These are phyloP conservation scores for Cladosporium velox DNA, from an alignment of 2,329 filamentous ascomycete genomes.

Conservation along the genomic window DNA sequence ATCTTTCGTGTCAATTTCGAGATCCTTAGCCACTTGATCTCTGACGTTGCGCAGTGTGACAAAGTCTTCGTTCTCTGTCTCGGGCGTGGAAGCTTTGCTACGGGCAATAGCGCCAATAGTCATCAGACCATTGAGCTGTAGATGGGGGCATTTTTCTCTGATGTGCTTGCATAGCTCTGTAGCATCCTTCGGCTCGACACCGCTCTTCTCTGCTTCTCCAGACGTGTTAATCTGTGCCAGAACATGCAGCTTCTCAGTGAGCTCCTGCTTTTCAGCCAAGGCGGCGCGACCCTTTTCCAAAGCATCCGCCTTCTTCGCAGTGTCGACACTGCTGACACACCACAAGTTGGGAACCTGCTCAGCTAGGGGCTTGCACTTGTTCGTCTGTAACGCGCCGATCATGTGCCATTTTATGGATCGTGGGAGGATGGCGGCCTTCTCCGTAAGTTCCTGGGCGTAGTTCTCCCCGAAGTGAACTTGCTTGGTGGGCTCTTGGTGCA, in stretches of 20 bases:
- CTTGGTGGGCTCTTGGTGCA: slow-evolving; percentile 61
- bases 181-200: slow-evolving; percentile 67
- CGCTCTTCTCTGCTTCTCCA: slow-evolving; percentile 82
- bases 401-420: slow-evolving; percentile 86
- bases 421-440: slow-evolving; percentile 82
- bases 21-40: slow-evolving; percentile 66
- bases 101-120: slow-evolving; percentile 94
- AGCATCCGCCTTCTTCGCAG: slow-evolving; percentile 79
- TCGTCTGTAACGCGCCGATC: slow-evolving; percentile 90
- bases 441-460: slow-evolving; percentile 76
- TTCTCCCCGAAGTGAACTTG: slow-evolving; percentile 89
- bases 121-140: slow-evolving; percentile 84
- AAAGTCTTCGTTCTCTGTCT: slow-evolving; percentile 93
- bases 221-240: slow-evolving; percentile 97
- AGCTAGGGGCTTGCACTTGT: slow-evolving; percentile 86
- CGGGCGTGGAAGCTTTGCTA: slow-evolving; percentile 68
- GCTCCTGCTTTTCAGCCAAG: slow-evolving; percentile 47
- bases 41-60: slow-evolving; percentile 66
- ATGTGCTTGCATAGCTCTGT: slow-evolving; percentile 70
- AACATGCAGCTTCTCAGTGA: slow-evolving; percentile 58
- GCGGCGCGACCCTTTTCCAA: slow-evolving; percentile 75
- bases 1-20: slow-evolving; percentile 57
- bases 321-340: slow-evolving; percentile 89
- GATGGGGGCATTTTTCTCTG: slow-evolving; percentile 67
- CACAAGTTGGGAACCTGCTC: slow-evolving; percentile 82